Evolutionary conservation across 805 yeast genomes (phyloP), one percentile per base, ranked within the genome.

Genomic region (Candida boleticola): DNA sequence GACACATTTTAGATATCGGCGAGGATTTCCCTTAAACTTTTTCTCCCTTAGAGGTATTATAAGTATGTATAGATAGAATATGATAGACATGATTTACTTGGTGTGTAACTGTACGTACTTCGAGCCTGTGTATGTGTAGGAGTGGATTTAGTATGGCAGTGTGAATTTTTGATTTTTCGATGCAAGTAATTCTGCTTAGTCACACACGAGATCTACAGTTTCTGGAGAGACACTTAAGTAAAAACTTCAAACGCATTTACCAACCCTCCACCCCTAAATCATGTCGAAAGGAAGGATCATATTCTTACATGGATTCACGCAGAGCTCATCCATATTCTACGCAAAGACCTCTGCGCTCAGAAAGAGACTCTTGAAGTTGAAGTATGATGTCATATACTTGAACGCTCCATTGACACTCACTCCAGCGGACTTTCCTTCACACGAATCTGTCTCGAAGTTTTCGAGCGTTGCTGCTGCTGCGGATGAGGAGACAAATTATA

Each of bases 261-360:
- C n/a, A n/a, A n/a, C n/a, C n/a, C n/a, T n/a, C n/a, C n/a, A n/a
- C n/a, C n/a, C n/a, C n/a, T 38, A 35, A 7, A 23, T 23, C 27
- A 23, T 23, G 19, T 13, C 31, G 33, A 64, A 60, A 35, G 75
- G 71, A 10, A 82, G 81, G 51, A 72, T 92, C 21, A 69, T 92
- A n/a, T 92, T 93, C 63, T 68, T 93, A 22, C 99, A 92, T 51
- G 98, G 99, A 0, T 89, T 82, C 62, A 80, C 90, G 13, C 96
- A 92, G 70, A 84, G 82, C 47, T 92, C 92, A 5, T 74, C 83
- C 32, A 74, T 83, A 11, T 92, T 92, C 64, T 84, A 95, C 41
- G 87, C 85, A 52, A 92, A 93, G 61, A 83, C 97, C 0, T 82
- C 95, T 1, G 97, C 95, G 2, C 74, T 92, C 21, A 74, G 98